Conservation (phyloP, 2,329 filamentous ascomycete genomes). For the Botryosphaeria dothidea region DNA sequence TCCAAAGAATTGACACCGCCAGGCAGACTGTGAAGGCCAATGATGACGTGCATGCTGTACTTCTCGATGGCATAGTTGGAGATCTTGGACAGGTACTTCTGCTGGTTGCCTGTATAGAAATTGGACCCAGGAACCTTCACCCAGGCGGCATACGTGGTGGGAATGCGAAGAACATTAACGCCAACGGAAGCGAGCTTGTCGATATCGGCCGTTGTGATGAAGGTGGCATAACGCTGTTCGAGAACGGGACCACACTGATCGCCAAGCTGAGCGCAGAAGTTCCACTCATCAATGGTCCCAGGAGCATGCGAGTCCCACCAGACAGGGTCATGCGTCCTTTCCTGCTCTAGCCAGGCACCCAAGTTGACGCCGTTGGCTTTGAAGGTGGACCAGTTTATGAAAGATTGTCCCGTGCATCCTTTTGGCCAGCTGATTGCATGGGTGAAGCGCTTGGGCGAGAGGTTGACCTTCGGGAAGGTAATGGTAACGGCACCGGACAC, state of each 20-base stretch:
- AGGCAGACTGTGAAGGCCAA: constrained; percentile 36
- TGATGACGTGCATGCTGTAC: constrained; percentile 38
- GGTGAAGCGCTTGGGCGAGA: neutral
- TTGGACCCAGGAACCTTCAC: constrained; percentile 35
- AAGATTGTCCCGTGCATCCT: neutral
- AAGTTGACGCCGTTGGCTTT: constrained; percentile 30
- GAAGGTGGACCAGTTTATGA: constrained; percentile 25
- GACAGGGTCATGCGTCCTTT: constrained; percentile 29
- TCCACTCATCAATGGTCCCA: constrained; percentile 37
- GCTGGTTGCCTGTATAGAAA: constrained; percentile 37
- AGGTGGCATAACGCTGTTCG: constrained; percentile 33
- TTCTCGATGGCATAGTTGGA: constrained; percentile 36
- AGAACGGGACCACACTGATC: constrained; percentile 30
- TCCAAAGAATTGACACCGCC: constrained; percentile 33
- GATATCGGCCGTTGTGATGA: constrained; percentile 28
- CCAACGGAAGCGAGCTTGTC: constrained; percentile 34
- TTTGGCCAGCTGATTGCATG: neutral
- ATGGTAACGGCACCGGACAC: neutral
- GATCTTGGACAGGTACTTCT: constrained; percentile 18
- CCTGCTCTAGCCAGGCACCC: constrained; percentile 38
- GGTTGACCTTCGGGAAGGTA: neutral
- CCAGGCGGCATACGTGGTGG: constrained; percentile 41
- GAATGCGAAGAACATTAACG: constrained; percentile 38
- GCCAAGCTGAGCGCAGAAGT: constrained; percentile 33
- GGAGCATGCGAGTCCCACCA: constrained; percentile 27